Evolutionary conservation across 2,329 filamentous ascomycete genomes (phyloP).

Genomic region (Pseudopyrenochaeta lycopersici): DNA sequence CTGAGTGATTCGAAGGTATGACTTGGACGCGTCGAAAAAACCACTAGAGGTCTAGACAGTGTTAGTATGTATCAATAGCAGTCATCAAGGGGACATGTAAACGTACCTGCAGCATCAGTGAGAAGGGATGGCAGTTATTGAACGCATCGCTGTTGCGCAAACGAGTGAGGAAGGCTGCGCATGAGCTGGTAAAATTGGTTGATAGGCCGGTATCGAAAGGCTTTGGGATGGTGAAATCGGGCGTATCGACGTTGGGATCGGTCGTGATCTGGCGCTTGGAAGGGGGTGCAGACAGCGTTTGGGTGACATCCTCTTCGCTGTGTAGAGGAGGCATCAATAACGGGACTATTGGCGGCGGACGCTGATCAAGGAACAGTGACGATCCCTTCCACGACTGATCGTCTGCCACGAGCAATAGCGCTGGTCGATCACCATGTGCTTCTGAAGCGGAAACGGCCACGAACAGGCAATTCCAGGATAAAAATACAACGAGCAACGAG

Average conservation of each 20-base stretch:
- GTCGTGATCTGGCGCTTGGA: slow-evolving; percentile 37
- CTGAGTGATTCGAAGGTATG: slow-evolving; percentile 75
- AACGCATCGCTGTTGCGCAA: slow-evolving; percentile 75
- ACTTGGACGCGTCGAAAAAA: slow-evolving; percentile 83
- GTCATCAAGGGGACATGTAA: not conserved
- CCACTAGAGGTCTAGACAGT: slow-evolving; percentile 75
- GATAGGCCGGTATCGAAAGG: slow-evolving; percentile 60
- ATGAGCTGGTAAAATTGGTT: slow-evolving; percentile 65
- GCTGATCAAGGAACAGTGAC: slow-evolving; percentile 40
- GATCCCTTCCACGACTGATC: slow-evolving; percentile 41
- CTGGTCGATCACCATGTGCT: slow-evolving; percentile 45
- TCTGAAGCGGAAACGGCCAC: slow-evolving; percentile 33
- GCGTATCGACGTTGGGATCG: slow-evolving; percentile 26
- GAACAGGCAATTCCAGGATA: slow-evolving; percentile 37
- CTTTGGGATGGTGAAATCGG: slow-evolving; percentile 47
- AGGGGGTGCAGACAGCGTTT: slow-evolving; percentile 28
- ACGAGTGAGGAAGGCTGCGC: slow-evolving; percentile 72
- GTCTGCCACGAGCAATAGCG: slow-evolving; percentile 29
- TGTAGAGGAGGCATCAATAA: slow-evolving; percentile 46
- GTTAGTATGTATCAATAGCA: slow-evolving; percentile 9
- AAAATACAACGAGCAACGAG: slow-evolving; percentile 35
- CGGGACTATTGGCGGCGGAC: slow-evolving; percentile 36
- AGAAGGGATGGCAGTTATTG: slow-evolving; percentile 80
- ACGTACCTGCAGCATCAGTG: slow-evolving; percentile 79
- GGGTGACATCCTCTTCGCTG: slow-evolving; percentile 32